Evolutionary conservation across 352 stramenopile species (phyloP), one percentile per base, ranked within the genome.

Genomic region (Phytophthora litchii): DNA sequence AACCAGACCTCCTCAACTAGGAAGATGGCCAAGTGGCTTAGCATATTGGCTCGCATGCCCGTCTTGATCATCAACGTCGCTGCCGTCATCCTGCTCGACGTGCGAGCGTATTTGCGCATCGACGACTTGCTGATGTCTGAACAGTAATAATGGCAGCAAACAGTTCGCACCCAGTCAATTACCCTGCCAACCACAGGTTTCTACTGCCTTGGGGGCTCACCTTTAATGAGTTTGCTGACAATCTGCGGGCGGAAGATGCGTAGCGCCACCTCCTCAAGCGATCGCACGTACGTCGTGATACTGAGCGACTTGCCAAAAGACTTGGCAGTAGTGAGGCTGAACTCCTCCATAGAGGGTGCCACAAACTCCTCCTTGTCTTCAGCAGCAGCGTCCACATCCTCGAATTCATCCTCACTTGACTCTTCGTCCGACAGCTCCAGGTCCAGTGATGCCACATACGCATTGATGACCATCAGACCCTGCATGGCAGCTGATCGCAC

Each of bases 211-310:
- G 53, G 14, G 17, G 14, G 61, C 57, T 29, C 43, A 89, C 84
- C 85, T 77, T 94, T 94, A 48, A 94, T 83, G 29, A 94, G 70
- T 60, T 92, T 94, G 65, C 79, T 72, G 23, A 91, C 79, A 55
- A 83, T 58, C 44, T 74, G 80, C 23, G 80, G 78, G 23, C 75
- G 71, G 46, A 72, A 80, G 44, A 78, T 72, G 40, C 65, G 50
- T 46, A 94, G 64, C 37, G 77, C 73, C 49, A 88, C 52, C 48
- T 89, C 80, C 66, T 94, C 85, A 4, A 92, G 72, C 47, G 78
- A 86, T 37, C 85, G 85, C 62, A 90, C 52, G 48, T 79, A 90
- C 16, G 85, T 94, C n/a, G 81, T 83, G 60, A 91, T 91, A 36
- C 80, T 91, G 4, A 94, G 54, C 47, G 83, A 91, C 66, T 92